phyloP scores from a whole-genome alignment of 2,329 filamentous ascomycete species.

The Grosmannia clavigera region DNA sequence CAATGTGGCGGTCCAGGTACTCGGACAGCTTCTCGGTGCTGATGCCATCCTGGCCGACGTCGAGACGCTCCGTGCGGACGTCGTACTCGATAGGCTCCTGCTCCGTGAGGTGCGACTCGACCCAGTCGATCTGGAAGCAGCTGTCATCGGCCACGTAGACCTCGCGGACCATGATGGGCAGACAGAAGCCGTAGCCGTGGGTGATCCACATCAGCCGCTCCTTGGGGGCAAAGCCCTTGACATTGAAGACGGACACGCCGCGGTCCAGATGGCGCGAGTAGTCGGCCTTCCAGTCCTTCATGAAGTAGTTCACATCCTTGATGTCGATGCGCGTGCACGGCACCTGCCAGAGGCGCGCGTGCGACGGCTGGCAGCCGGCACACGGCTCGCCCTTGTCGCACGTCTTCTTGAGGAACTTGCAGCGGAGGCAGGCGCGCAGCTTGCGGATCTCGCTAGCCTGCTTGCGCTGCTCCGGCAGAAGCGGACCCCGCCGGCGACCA shows the following conservation, averaged over 20 bases:
- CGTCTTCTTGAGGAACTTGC: conserved; percentile 98
- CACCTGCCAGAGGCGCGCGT: conserved; percentile 92
- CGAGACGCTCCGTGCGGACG: conserved; percentile 75
- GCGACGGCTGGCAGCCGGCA: conserved; percentile 86
- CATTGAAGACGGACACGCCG: conserved; percentile 85
- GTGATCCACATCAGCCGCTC: conserved; percentile 78
- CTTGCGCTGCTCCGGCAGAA: conserved; percentile 87
- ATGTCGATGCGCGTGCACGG: conserved; percentile 97
- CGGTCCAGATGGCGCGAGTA: conserved; percentile 82
- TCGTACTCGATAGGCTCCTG: conserved; percentile 71
- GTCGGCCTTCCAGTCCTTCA: conserved; percentile 98
- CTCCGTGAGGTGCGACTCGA: conserved; percentile 58
- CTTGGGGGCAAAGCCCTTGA: conserved; percentile 67
- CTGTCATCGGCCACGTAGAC: conserved; percentile 85
- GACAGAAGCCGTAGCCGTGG: conserved; percentile 85
- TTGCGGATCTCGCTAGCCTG: conserved; percentile 96
- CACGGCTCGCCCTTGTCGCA: conserved; percentile 97
- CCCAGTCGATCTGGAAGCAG: conserved; percentile 90
- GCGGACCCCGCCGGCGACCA: conserved; percentile 76
- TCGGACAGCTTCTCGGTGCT: conserved; percentile 70
- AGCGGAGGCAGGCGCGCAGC: conserved; percentile 81
- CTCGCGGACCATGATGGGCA: conserved; percentile 87
- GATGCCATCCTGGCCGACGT: conserved; percentile 80
- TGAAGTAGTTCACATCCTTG: conserved; percentile 96
- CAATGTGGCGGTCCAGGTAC: conserved; percentile 91